Conservation (phyloP, 1,284 basidiomycete species). For the Rhodotorula mucilaginosa region DNA sequence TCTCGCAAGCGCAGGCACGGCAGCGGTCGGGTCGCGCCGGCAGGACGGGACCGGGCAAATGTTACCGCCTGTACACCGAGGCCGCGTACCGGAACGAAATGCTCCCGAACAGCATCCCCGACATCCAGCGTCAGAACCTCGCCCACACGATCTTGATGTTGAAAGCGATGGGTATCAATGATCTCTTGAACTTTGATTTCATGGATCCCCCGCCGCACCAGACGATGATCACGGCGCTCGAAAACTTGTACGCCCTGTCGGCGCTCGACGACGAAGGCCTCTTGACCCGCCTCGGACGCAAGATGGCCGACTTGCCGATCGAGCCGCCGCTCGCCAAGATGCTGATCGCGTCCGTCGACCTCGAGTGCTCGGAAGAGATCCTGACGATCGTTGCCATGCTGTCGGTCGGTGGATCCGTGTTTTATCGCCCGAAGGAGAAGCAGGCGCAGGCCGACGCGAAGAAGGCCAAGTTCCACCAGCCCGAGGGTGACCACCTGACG, state of each 20-base stretch:
- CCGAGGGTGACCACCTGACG: constrained; percentile 95
- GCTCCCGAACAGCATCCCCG: constrained; percentile 95
- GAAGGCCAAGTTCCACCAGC: constrained; percentile 97
- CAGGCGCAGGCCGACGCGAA: constrained; percentile 98
- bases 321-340: constrained; percentile 95
- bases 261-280: constrained; percentile 96
- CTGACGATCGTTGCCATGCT: constrained; percentile 97
- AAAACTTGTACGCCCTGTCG: constrained; percentile 89
- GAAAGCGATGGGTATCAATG: constrained; percentile 97
- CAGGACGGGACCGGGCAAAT: constrained; percentile 96
- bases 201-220: constrained; percentile 98
- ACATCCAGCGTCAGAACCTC: constrained; percentile 90
- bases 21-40: constrained; percentile 95
- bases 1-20: constrained; percentile 95
- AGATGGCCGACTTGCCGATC: constrained; percentile 97
- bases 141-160: constrained; percentile 89
- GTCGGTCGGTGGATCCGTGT: constrained; percentile 85
- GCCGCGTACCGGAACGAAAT: constrained; percentile 98
- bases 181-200: constrained; percentile 96
- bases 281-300: constrained; percentile 86
- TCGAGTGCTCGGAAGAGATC: constrained; percentile 94
- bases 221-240: constrained; percentile 86
- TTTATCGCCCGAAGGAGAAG: constrained; percentile 97
- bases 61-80: constrained; percentile 96
- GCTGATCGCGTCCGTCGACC: constrained; percentile 95